A percentile compares a stretch with the other conserved stretches of the same genome.
Conservation (phyloP, 768 basidiomycete genomes). For the Suillus spraguei region DNA sequence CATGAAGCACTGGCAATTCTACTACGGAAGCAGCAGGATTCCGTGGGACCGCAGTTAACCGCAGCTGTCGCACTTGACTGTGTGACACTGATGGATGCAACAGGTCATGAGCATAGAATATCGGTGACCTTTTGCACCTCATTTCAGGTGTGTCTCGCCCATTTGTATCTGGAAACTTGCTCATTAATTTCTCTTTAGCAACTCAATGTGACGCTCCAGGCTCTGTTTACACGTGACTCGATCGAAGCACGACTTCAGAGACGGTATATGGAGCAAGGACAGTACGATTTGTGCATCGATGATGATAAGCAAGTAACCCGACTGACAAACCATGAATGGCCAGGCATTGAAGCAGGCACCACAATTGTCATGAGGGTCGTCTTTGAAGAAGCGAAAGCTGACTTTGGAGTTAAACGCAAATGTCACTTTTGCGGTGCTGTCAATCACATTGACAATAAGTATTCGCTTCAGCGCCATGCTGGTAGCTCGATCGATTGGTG, state of each 20-base stretch:
- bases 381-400: constrained; percentile 20
- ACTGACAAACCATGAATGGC: too few species aligned
- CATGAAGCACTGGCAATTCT: constrained; percentile 6
- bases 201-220: constrained; percentile 5
- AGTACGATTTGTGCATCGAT: constrained; percentile 19
- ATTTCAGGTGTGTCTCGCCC: constrained; percentile 21
- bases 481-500: constrained; percentile 30
- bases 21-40: constrained; percentile 3
- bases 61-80: background rate
- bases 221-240: constrained; percentile 19
- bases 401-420: constrained; percentile 10
- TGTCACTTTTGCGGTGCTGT: constrained; percentile 10
- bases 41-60: too few species aligned
- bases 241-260: constrained; percentile 17
- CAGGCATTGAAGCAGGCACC: constrained; percentile 14
- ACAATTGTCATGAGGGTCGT: constrained; percentile 29
- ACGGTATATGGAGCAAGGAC: constrained; percentile 25
- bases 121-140: constrained; percentile 28
- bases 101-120: constrained; percentile 19
- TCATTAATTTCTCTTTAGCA: background rate
- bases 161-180: background rate
- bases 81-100: background rate
- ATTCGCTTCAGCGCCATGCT: constrained; percentile 19
- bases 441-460: background rate
- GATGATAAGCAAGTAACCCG: too few species aligned